Percentiles rank a stretch among this genome's conserved stretches.
Evolutionary conservation across 495 filamentous ascomycete genomes (phyloP).

Genomic region (Penicillium ochrochloron): DNA sequence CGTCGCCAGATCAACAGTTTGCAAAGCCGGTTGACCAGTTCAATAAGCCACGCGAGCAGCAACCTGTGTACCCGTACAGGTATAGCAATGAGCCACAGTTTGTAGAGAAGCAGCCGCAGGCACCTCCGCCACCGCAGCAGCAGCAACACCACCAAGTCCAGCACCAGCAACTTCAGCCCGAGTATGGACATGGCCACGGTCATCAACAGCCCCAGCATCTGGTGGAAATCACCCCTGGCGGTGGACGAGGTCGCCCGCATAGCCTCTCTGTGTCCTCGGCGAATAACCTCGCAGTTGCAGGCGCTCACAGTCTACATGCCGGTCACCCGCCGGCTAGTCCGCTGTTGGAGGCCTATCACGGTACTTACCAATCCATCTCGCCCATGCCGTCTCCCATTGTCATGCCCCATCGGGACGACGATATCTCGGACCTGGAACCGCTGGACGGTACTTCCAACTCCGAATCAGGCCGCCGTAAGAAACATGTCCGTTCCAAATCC

Average conservation of each 20-base stretch:
- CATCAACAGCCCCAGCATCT: conserved; percentile 39
- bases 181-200: conserved; percentile 9
- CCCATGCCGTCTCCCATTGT: conserved; percentile 85
- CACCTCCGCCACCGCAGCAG: conserved; percentile 17
- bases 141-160: conserved; percentile 18
- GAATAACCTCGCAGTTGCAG: conserved; percentile 41
- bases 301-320: conserved; percentile 22
- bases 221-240: conserved; percentile 48
- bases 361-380: conserved; percentile 93
- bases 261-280: conserved; percentile 48
- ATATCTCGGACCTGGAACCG: conserved; percentile 55
- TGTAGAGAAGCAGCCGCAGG: conserved; percentile 15
- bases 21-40: conserved; percentile 6
- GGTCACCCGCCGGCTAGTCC: conserved; percentile 73
- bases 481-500: conserved; percentile 34
- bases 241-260: conserved; percentile 37
- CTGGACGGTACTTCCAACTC: conserved; percentile 41
- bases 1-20: conserved; percentile 30
- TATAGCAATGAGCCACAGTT: conserved; percentile 29
- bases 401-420: conserved; percentile 50
- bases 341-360: conserved; percentile 88
- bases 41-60: conserved; percentile 13
- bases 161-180: conserved; percentile 29
- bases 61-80: conserved; percentile 29
- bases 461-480: conserved; percentile 40